Percentiles rank a stretch among this genome's conserved stretches.
phyloP scores from a whole-genome alignment of 352 stramenopile species.

The Phytophthora capsici region DNA sequence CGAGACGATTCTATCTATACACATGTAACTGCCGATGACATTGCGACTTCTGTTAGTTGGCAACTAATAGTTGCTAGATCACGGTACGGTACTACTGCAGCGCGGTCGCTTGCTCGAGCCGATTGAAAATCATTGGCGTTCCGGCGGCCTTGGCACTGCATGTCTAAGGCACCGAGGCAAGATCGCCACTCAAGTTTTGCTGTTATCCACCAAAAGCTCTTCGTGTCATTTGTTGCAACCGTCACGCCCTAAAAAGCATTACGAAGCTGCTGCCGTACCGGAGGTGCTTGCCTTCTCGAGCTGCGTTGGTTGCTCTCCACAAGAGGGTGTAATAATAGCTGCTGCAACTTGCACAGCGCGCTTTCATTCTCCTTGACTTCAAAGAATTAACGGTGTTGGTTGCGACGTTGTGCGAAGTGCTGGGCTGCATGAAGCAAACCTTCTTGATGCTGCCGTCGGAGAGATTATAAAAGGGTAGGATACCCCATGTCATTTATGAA shows the following conservation, averaged over 20 bases:
- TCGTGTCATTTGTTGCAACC: slow-evolving; percentile 20
- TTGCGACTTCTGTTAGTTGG: no score
- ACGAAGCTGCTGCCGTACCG: background rate
- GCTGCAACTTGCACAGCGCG: slow-evolving; percentile 25
- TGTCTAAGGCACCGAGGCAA: slow-evolving; percentile 15
- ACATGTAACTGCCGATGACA: no score
- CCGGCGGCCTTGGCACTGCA: slow-evolving; percentile 9
- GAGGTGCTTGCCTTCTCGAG: background rate
- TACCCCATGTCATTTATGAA: slow-evolving; percentile 15
- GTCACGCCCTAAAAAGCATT: background rate
- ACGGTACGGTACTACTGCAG: slow-evolving; percentile 8
- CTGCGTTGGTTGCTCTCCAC: background rate
- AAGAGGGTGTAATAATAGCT: background rate
- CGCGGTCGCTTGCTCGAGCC: slow-evolving; percentile 11
- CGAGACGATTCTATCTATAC: background rate
- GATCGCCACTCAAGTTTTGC: background rate
- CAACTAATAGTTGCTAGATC: no score
- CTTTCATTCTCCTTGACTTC: slow-evolving; percentile 28
- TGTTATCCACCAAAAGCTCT: slow-evolving; percentile 25
- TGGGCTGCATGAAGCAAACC: slow-evolving; percentile 1
- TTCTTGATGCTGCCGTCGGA: slow-evolving; percentile 5
- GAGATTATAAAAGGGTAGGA: slow-evolving; percentile 30
- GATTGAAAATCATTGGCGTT: slow-evolving; percentile 12
- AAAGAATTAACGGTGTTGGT: slow-evolving; percentile 24
- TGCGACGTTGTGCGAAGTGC: slow-evolving; percentile 11